Base-by-base conservation (phyloP, 345 rosid species). In the Excoecaria cochinchinensis region DNA sequence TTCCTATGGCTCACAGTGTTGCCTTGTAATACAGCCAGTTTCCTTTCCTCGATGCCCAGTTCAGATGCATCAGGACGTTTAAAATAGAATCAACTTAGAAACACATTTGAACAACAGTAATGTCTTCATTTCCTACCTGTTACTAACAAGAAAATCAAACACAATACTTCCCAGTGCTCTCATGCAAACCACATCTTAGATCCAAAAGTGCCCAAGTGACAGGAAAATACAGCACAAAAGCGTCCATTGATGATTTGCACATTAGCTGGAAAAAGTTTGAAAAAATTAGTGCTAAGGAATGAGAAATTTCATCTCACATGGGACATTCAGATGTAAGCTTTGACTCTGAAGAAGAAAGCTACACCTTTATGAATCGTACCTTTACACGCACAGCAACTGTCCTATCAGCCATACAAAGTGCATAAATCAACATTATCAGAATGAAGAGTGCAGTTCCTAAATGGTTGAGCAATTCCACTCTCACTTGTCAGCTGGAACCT, bases 401-500 rank as follows among this genome's bases (percentile, higher is more conserved):
- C 8, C 47, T 14, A 50, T 63, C 70, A 53, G 71, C 10, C 17
- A 56, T 10, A 42, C 67, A 67, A 21, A 48, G 17, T 10, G 31
- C 61, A 57, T 22, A 1, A 25, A 40, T 46, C 58, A 56, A 5
- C 24, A 57, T 56, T 25, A 38, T 71, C 38, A 71, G n/a, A 66
- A 55, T 19, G 16, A n/a, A 12, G 60, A 51, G 52, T 16, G 53
- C 66, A 58, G 10, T 31, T 55, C 51, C 51, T 67, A 11, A 61
- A 39, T 19, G 15, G 57, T 21, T 24, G 44, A 46, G 60, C 50
- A 71, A 71, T 19, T 15, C 6, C 16, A 42, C 36, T 12, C 21
- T 50, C 70, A 17, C 38, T 61, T 12, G 13, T 63, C 67, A 64
- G 44, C 46, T 65, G 24, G 59, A 73, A 15, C 61, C 69, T 47